A percentile compares a stretch with the other conserved stretches of the same genome.
Evolutionary conservation across 192 early-diverging fungal genomes (phyloP).

Genomic region (Umbelopsis vinacea): DNA sequence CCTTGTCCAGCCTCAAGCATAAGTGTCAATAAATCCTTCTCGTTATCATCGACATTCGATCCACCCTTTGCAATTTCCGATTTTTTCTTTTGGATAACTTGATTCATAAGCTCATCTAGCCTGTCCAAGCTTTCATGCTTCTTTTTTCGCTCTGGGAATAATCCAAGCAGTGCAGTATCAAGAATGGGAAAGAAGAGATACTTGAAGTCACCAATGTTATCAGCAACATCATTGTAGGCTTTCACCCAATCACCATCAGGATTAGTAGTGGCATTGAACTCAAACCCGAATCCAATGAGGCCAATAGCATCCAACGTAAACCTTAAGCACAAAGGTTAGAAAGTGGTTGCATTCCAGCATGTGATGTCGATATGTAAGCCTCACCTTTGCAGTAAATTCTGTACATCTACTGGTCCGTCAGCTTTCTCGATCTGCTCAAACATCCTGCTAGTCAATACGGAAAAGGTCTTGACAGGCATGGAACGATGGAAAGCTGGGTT

Average conservation of each 20-base stretch:
- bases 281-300: constrained; percentile 37
- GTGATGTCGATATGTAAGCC: not conserved
- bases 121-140: constrained; percentile 22
- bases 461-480: constrained; percentile 35
- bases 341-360: not conserved
- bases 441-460: constrained; percentile 17
- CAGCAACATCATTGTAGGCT: constrained; percentile 26
- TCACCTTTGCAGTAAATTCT: constrained; percentile 26
- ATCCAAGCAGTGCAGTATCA: constrained; percentile 16
- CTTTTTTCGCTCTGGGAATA: constrained; percentile 28
- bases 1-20: constrained; percentile 37
- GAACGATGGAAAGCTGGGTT: constrained; percentile 39
- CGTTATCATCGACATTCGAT: constrained; percentile 11
- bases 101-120: constrained; percentile 23
- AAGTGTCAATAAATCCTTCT: constrained; percentile 37
- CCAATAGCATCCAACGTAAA: constrained; percentile 41
- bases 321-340: not conserved
- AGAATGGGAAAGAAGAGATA: constrained; percentile 31
- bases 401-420: constrained; percentile 15
- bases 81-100: constrained; percentile 30
- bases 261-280: constrained; percentile 31
- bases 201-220: constrained; percentile 15
- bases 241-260: constrained; percentile 28
- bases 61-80: not conserved
- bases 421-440: constrained; percentile 19